phyloP scores from a whole-genome alignment of 768 basidiomycete genomes.

The Leccinum barrowsii region DNA sequence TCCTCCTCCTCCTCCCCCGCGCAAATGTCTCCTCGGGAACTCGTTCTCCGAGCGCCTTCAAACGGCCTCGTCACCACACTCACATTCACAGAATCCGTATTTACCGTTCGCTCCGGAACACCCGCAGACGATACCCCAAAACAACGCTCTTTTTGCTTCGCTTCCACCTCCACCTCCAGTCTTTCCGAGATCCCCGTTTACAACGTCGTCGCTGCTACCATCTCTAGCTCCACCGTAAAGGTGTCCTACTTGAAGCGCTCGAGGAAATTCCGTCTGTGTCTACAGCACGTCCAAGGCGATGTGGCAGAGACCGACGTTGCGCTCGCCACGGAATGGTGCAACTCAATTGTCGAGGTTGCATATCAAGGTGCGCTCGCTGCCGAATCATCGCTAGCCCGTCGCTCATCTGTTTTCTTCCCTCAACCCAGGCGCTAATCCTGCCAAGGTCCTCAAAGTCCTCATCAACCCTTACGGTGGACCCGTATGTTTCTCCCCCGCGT shows the following conservation, averaged over 20 bases:
- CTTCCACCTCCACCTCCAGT: neutral
- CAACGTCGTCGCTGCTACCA: conserved; percentile 54
- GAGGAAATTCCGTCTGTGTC: conserved; percentile 39
- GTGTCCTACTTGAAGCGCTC: conserved; percentile 51
- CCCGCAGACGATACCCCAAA: neutral
- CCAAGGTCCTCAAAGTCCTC: conserved; percentile 59
- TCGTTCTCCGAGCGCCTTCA: conserved; percentile 14
- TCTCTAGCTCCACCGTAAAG: conserved; percentile 37
- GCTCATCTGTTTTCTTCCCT: conserved; percentile 2
- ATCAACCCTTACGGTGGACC: conserved; percentile 81
- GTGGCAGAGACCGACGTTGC: conserved; percentile 34
- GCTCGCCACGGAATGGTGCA: conserved; percentile 48
- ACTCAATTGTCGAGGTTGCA: conserved; percentile 48
- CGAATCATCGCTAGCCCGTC: neutral
- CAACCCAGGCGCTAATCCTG: conserved; percentile 46
- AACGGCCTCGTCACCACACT: conserved; percentile 20
- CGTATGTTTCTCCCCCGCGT: conserved; percentile 38
- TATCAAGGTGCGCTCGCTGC: conserved; percentile 49
- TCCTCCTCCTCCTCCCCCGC: neutral
- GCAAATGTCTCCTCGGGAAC: conserved; percentile 18
- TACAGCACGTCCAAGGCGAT: conserved; percentile 39
- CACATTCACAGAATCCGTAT: conserved; percentile 23
- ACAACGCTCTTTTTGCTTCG: conserved; percentile 11
- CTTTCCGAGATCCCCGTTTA: conserved; percentile 36
- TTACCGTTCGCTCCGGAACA: conserved; percentile 27